Conservation (phyloP, 441 rosid genomes). For the Pelargonium myrrhifolium region DNA sequence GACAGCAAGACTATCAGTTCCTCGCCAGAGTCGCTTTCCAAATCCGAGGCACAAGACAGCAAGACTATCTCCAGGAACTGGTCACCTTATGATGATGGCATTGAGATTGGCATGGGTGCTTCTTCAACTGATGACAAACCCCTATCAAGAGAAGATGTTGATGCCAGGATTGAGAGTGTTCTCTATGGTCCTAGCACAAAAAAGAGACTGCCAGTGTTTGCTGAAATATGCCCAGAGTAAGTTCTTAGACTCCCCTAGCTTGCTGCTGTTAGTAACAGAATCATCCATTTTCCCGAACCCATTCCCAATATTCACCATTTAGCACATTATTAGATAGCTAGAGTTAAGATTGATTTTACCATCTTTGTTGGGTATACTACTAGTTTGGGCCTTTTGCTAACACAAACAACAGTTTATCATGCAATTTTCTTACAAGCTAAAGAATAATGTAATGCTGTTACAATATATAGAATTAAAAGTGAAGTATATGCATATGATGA, state of each 20-base stretch:
- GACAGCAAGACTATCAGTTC: not conserved
- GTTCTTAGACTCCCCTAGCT: not conserved
- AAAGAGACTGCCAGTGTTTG: not conserved
- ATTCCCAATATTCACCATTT: not conserved
- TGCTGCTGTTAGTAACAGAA: not conserved
- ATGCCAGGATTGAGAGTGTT: not conserved
- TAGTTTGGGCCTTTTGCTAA: not conserved
- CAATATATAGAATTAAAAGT: not conserved
- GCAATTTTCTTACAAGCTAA: not conserved
- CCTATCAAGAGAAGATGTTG: not conserved
- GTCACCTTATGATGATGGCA: constrained; percentile 2
- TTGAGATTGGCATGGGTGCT: not conserved
- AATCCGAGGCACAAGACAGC: not conserved
- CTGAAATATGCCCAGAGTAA: not conserved
- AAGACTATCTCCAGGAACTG: not conserved
- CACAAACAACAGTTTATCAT: not conserved
- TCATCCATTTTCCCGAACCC: not conserved
- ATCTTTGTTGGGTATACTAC: not conserved
- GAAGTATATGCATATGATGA: not conserved
- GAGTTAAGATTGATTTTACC: not conserved
- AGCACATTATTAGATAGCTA: not conserved
- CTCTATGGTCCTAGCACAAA: not conserved
- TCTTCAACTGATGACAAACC: not conserved
- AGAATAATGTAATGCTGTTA: not conserved
- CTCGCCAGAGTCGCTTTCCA: not conserved